These are phyloP conservation scores for Penicillium riverlandense DNA, from an alignment of 495 filamentous ascomycete genomes.

Conservation along the genomic window DNA sequence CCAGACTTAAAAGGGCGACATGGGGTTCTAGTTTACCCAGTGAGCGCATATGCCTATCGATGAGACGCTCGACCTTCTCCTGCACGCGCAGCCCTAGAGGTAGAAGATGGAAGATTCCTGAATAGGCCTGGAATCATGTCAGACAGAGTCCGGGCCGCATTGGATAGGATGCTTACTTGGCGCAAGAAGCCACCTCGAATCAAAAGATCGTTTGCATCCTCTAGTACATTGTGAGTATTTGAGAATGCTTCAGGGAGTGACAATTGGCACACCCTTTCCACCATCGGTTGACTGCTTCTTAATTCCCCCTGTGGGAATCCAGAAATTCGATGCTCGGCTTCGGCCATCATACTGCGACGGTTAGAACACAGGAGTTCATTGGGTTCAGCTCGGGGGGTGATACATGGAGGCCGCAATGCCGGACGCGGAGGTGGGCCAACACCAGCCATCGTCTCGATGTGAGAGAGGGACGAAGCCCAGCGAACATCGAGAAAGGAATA, in stretches of 20 bases:
- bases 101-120: constrained; percentile 89
- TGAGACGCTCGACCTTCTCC: constrained; percentile 74
- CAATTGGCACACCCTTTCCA: constrained; percentile 23
- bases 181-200: constrained; percentile 74
- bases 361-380: constrained; percentile 1
- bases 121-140: constrained; percentile 52
- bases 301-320: constrained; percentile 73
- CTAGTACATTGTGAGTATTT: constrained; percentile 18
- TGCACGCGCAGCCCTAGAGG: constrained; percentile 87
- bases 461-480: not conserved
- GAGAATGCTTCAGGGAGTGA: not conserved
- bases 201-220: constrained; percentile 68
- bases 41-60: constrained; percentile 82
- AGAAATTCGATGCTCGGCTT: constrained; percentile 63
- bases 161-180: constrained; percentile 41
- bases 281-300: constrained; percentile 44
- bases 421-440: constrained; percentile 2
- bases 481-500: constrained; percentile 5
- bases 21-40: constrained; percentile 57
- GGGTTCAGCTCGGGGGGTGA: constrained; percentile 1
- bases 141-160: not conserved
- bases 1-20: not conserved
- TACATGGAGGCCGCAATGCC: constrained; percentile 22
- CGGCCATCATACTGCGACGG: constrained; percentile 45
- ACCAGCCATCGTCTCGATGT: constrained; percentile 4